Base-by-base conservation (phyloP, 805 yeast species). In the Kodamaea nitidulidarum region DNA sequence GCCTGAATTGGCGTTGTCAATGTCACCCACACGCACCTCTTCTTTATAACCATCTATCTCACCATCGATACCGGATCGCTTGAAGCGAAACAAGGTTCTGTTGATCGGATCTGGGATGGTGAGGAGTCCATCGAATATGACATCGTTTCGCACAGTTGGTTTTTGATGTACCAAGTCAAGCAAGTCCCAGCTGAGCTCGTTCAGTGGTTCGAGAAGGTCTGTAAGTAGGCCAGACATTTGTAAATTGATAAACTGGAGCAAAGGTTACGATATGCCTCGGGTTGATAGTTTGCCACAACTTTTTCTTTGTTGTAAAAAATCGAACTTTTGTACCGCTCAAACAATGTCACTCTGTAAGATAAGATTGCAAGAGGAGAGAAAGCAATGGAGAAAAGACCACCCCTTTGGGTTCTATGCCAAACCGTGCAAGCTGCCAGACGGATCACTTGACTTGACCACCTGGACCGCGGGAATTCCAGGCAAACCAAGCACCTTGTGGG, bases 401-500 rank as follows among this genome's bases (percentile, higher is more conserved):
- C 99, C 99, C 0, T 93, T 90, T 63, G 98, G 98, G 6, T 93
- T 93, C 63, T 90, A 67, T 50, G 99, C 99, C 27, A 86, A 87
- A 55, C 99, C 99, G 10, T 56, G 66, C 17, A 90, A 85, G 58
- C 69, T 73, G n/a, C 54, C 69, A 1, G 95, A 88, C 54, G 98
- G 98, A 3, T 68, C 88, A 0, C 69, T 93, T 46, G 88, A 93
- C 60, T 70, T 93, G 46, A 84, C 84, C 55, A 74, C 65, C 53
- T 93, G 99, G 99, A 79, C 78, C 11, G 95, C 96, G 12, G 98
- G 98, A 17, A 84, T 93, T 39, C 98, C 98, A 7, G 99, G 99
- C 8, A 90, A 85, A 59, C 71, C 78, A 29, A 78, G 78, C 47
- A 88, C 98, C 2, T 53, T 80, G 14, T 93, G 98, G 98, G 87